Percentiles rank a stretch among this genome's conserved stretches.
These are phyloP conservation scores for Cordia subcordata DNA, from an alignment of 257 asterid genomes.

Conservation along the genomic window DNA sequence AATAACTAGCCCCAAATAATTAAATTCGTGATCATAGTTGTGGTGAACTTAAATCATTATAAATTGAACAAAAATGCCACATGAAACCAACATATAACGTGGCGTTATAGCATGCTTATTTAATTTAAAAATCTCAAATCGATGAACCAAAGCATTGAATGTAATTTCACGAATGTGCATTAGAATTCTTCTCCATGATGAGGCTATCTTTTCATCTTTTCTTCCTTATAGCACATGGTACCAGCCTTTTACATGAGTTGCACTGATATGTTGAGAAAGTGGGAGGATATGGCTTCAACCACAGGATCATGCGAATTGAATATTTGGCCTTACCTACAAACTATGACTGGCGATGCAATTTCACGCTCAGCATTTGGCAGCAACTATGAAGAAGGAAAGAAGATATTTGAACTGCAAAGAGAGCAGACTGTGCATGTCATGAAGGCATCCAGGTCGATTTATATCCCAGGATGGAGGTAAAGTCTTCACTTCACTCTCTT, in stretches of 20 bases:
- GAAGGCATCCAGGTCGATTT: background rate
- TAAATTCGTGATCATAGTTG: no score
- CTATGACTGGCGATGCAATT: background rate
- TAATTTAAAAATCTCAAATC: no score
- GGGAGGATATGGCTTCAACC: slow-evolving; percentile 3
- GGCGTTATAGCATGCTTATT: no score
- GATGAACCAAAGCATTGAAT: no score
- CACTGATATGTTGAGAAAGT: background rate
- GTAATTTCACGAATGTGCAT: no score
- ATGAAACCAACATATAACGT: no score
- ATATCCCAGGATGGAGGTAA: slow-evolving; percentile 4
- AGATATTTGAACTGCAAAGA: slow-evolving; percentile 2
- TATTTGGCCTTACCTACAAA: slow-evolving; percentile 8
- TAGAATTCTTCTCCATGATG: background rate
- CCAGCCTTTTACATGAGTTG: slow-evolving; percentile 8
- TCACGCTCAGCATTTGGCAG: slow-evolving; percentile 5
- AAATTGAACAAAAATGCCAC: no score
- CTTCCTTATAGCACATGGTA: background rate
- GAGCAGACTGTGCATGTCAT: background rate
- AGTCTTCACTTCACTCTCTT: background rate
- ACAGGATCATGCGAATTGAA: background rate
- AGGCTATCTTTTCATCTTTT: background rate
- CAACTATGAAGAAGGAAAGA: slow-evolving; percentile 11
- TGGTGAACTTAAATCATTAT: no score
- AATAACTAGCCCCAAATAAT: no score